Evolutionary conservation across 2,329 filamentous ascomycete species (phyloP), one percentile per base, ranked within the genome.

Genomic region (Sodiomyces alkalinus): DNA sequence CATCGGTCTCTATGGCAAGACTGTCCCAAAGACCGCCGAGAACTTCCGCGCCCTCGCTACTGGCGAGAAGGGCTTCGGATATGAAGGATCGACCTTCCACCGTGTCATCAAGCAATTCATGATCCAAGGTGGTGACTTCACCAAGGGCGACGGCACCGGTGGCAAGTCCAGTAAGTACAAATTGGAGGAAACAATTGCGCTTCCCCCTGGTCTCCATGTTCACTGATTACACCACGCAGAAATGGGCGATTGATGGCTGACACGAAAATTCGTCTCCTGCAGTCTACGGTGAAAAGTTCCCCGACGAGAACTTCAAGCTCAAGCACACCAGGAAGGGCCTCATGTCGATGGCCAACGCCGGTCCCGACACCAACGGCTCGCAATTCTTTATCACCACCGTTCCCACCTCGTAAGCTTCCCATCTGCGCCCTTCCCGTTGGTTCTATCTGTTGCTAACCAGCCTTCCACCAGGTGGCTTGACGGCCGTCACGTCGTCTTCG

Each of bases 261-360:
- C 10, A 30, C n/a, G n/a, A n/a, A n/a, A n/a, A n/a, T n/a, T n/a
- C n/a, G n/a, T 12, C 5, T 9, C 5, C 16, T 21, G n/a, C 38
- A 76, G 72, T 90, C 63, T 90, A 87, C 53, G 81, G 81, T 46
- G 64, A 70, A 44, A 81, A 80, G 60, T 90, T 90, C 61, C 58
- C 71, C 40, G 81, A 92, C 47, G 81, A 92, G 74, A 90, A 87
- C 77, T 90, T 92, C 70, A 87, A 90, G 75, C 68, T 87, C 51
- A 86, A 85, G 69, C 82, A 92, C 74, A 71, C 67, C 64, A 85
- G 83, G 70, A 77, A 74, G 56, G 81, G 81, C 46, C 61, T 82
- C 28, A 62, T 90, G 40, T 83, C 78, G 56, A 90, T 83, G 81
- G 81, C 79, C 56, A 86, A 86, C 59, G 71, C 79, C 35, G 80